These are phyloP conservation scores for Aspergillus asperescens DNA, from an alignment of 495 filamentous ascomycete genomes.

Conservation along the genomic window DNA sequence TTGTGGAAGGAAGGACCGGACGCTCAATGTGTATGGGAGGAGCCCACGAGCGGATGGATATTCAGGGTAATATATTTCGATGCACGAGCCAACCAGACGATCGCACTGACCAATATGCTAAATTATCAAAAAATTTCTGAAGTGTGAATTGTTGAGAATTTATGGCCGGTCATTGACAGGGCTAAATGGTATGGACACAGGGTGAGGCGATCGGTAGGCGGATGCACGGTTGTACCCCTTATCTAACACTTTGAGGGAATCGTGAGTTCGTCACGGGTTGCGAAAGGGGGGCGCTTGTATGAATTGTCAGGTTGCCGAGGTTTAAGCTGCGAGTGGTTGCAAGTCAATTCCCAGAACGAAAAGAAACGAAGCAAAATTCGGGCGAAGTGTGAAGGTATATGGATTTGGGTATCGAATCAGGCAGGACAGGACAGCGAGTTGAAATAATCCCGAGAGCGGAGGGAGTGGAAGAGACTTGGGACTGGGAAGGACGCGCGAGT, in stretches of 20 bases:
- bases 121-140: neutral
- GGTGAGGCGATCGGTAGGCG: neutral
- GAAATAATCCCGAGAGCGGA: constrained; percentile 13
- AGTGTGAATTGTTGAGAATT: neutral
- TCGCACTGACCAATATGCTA: neutral
- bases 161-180: constrained; percentile 1
- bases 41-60: constrained; percentile 6
- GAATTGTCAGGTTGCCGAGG: neutral
- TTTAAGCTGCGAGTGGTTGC: neutral
- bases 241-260: constrained; percentile 13
- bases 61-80: constrained; percentile 6
- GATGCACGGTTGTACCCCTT: constrained; percentile 17
- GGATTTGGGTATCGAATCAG: constrained; percentile 5
- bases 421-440: constrained; percentile 1
- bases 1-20: constrained; percentile 18
- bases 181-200: neutral
- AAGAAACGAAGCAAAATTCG: constrained; percentile 6
- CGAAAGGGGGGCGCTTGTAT: neutral
- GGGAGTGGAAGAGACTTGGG: constrained; percentile 6
- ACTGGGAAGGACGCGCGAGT: constrained; percentile 17
- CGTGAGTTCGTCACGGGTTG: neutral
- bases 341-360: constrained; percentile 1
- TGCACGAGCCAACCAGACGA: neutral
- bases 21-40: constrained; percentile 7
- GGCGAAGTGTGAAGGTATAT: constrained; percentile 2